Conservation (phyloP, 2,329 filamentous ascomycete genomes). For the Penicillium sp. region DNA sequence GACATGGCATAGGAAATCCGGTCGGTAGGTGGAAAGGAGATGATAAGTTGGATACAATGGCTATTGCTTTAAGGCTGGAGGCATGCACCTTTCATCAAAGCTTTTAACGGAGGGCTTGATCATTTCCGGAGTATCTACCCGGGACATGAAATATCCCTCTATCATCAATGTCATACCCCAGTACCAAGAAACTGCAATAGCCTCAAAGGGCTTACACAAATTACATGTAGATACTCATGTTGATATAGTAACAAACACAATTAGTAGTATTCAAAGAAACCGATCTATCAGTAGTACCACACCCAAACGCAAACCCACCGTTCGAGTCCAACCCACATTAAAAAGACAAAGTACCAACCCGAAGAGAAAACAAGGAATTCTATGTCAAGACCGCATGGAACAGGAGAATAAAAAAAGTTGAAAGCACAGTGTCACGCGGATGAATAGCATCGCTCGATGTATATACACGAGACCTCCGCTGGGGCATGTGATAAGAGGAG, state of each 20-base stretch:
- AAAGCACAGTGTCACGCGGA: neutral
- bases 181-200: too few species aligned
- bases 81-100: too few species aligned
- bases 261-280: neutral
- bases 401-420: neutral
- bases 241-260: neutral
- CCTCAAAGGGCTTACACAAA: too few species aligned
- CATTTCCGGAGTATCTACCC: too few species aligned
- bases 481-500: neutral
- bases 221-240: too few species aligned
- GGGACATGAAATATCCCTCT: neutral
- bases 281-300: constrained; percentile 2
- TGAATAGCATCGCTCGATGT: constrained; percentile 9
- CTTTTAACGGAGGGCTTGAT: neutral
- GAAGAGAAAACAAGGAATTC: constrained; percentile 1
- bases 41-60: neutral
- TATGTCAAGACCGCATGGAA: constrained; percentile 16
- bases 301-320: neutral
- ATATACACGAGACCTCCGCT: constrained; percentile 21
- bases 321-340: neutral
- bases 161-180: too few species aligned
- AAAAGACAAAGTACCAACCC: neutral
- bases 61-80: too few species aligned
- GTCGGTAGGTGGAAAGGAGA: neutral
- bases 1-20: too few species aligned